These are phyloP conservation scores for Alternaria brassicicola DNA, from an alignment of 2,329 filamentous ascomycete species.

Conservation along the genomic window DNA sequence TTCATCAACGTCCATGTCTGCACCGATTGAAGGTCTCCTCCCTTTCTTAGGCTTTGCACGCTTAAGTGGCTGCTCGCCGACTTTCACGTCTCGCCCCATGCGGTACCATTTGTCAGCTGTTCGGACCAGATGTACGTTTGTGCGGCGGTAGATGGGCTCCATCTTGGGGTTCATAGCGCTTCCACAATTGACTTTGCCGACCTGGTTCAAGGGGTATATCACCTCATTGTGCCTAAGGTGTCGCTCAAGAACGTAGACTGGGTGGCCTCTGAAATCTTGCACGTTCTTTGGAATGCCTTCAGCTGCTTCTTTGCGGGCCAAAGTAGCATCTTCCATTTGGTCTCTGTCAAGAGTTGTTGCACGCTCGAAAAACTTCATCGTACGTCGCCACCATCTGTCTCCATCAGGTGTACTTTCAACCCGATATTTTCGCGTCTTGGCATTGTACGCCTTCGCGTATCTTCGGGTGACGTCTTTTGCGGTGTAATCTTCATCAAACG, in stretches of 20 bases:
- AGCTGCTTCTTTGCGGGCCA: conserved; percentile 71
- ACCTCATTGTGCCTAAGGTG: conserved; percentile 86
- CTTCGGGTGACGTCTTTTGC: conserved; percentile 85
- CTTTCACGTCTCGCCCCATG: conserved; percentile 76
- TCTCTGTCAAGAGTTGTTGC: conserved; percentile 65
- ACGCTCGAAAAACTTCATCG: conserved; percentile 54
- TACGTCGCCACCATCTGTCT: conserved; percentile 61
- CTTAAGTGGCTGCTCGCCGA: conserved; percentile 81
- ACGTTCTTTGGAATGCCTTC: conserved; percentile 86
- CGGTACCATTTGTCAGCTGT: conserved; percentile 92
- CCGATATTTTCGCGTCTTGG: conserved; percentile 83
- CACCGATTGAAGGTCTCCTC: conserved; percentile 30
- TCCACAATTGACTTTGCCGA: conserved; percentile 78
- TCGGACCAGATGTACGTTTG: conserved; percentile 77
- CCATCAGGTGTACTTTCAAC: conserved; percentile 70
- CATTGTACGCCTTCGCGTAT: conserved; percentile 86
- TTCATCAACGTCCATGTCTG: conserved; percentile 42
- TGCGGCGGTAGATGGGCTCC: conserved; percentile 81
- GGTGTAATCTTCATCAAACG: conserved; percentile 79
- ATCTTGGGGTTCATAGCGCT: conserved; percentile 62
- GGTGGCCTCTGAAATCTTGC: conserved; percentile 86
- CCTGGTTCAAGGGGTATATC: conserved; percentile 71
- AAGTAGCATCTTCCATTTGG: conserved; percentile 80
- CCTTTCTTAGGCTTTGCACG: conserved; percentile 55
- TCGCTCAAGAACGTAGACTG: conserved; percentile 74